Base-by-base conservation (phyloP, 306 rosid genomes). In the Ceratonia siliqua region DNA sequence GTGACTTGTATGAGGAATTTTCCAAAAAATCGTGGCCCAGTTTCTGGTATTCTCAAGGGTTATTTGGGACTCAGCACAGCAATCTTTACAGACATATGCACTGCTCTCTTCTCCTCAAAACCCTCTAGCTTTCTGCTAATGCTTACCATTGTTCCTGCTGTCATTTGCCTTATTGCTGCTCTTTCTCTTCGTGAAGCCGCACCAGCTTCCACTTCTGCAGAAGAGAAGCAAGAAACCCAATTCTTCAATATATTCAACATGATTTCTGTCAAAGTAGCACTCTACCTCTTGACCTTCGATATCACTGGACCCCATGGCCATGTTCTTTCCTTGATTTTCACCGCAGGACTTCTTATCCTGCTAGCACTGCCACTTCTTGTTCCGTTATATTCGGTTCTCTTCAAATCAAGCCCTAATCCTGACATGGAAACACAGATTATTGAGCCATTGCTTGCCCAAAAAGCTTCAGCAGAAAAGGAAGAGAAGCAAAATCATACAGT, bases 1-100 rank as follows among this genome's bases (percentile, higher is more conserved):
- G 87, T 86, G 20, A 86, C 87, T 1, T 83, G 85, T 56, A 81
- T 83, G 58, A 83, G 87, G 20, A 86, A 75, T 54, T 83, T 83
- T 13, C 63, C 78, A 0, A 22, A 81, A 28, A 81, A 83, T n/a
- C 75, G 90, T 1, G 87, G 87, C 2, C 87, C 87, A 0, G 78
- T 83, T 72, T 74, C 86, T 2, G 87, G 90, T 2, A 86, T 86
- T 65, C 82, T 78, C 8, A 86, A 83, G 30, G 86, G 81, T 1
- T 82, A 74, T 69, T 74, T 82, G 8, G 86, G 83, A 25, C 73
- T 82, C 52, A 75, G 87, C 78, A 78, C 86, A 5, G 79, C 90
- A 50, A 83, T 80, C 71, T 86, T 83, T 56, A 86, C 87, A 13
- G 82, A 78, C 18, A 43, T 80, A 41, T 65, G 85, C 74, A 56